Conservation (phyloP, 805 yeast genomes). For the Sugiyamaella valdiviana region DNA sequence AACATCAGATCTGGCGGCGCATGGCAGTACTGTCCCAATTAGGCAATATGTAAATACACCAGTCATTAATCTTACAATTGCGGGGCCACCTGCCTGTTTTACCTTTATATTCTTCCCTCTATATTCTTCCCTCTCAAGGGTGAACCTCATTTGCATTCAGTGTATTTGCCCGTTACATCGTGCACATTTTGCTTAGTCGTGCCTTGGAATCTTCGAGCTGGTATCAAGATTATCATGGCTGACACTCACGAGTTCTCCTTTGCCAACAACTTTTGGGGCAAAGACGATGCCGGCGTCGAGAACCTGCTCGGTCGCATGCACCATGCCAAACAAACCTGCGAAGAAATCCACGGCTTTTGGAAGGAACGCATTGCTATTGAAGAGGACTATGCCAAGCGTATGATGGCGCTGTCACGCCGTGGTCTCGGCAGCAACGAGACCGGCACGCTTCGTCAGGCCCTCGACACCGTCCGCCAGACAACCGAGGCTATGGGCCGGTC, state of each 20-base stretch:
- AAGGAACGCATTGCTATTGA: slow-evolving; percentile 56
- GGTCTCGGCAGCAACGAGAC: slow-evolving; percentile 51
- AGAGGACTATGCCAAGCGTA: slow-evolving; percentile 58
- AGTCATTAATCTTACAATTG: neutral
- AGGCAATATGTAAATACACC: neutral
- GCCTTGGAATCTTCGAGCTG: neutral
- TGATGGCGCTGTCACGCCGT: slow-evolving; percentile 46
- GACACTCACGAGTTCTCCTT: slow-evolving; percentile 19
- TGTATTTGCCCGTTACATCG: too few relatives aligned
- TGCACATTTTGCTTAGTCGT: neutral
- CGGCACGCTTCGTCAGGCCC: slow-evolving; percentile 52
- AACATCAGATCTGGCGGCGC: too few relatives aligned
- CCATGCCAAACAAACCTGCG: slow-evolving; percentile 53
- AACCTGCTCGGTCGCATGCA: slow-evolving; percentile 51
- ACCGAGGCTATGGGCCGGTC: slow-evolving; percentile 53
- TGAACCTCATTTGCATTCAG: neutral
- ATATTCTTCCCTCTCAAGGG: neutral
- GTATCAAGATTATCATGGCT: slow-evolving; percentile 3
- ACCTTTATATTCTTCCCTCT: neutral
- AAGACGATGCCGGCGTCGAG: slow-evolving; percentile 54
- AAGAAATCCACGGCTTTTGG: slow-evolving; percentile 44
- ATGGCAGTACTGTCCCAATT: too few relatives aligned
- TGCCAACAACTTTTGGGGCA: slow-evolving; percentile 44
- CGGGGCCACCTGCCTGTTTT: neutral
- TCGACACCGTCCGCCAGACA: slow-evolving; percentile 53